Percentiles rank a stretch among this genome's conserved stretches.
phyloP scores from a whole-genome alignment of 768 basidiomycete genomes.

The Sistotremastrum niveocremeum region DNA sequence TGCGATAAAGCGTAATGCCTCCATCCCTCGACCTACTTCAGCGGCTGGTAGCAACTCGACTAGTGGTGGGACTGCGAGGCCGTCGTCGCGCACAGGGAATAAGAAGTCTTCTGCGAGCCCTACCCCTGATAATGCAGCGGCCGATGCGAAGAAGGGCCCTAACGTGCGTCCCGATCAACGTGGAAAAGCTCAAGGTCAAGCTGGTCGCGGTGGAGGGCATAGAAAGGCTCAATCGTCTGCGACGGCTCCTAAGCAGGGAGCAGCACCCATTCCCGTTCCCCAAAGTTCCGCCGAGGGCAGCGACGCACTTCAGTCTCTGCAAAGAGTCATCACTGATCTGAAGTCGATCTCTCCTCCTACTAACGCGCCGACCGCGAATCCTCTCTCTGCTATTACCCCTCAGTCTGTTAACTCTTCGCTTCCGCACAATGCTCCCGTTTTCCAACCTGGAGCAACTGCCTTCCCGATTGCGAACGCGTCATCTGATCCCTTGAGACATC shows the following conservation, averaged over 20 bases:
- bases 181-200: constrained; percentile 16
- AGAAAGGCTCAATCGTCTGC: constrained; percentile 47
- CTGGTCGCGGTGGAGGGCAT: constrained; percentile 32
- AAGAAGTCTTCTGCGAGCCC: constrained; percentile 33
- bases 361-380: constrained; percentile 24
- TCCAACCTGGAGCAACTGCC: constrained; percentile 52
- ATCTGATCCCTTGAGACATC: constrained; percentile 49
- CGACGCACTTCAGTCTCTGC: constrained; percentile 75
- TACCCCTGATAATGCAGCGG: constrained; percentile 35
- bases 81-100: constrained; percentile 54
- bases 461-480: constrained; percentile 34
- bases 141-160: constrained; percentile 57
- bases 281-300: constrained; percentile 46
- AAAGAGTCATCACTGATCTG: constrained; percentile 87
- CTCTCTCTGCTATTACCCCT: constrained; percentile 32
- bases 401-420: constrained; percentile 37
- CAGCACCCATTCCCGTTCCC: constrained; percentile 32
- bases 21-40: constrained; percentile 29
- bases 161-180: constrained; percentile 45
- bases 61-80: constrained; percentile 32
- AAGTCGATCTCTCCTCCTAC: constrained; percentile 65
- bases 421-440: constrained; percentile 54
- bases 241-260: constrained; percentile 34
- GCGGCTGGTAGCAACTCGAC: constrained; percentile 19
- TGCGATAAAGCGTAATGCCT: constrained; percentile 43